Evolutionary conservation across 2,329 filamentous ascomycete genomes (phyloP).

Genomic region (Aspergillus uvarum): DNA sequence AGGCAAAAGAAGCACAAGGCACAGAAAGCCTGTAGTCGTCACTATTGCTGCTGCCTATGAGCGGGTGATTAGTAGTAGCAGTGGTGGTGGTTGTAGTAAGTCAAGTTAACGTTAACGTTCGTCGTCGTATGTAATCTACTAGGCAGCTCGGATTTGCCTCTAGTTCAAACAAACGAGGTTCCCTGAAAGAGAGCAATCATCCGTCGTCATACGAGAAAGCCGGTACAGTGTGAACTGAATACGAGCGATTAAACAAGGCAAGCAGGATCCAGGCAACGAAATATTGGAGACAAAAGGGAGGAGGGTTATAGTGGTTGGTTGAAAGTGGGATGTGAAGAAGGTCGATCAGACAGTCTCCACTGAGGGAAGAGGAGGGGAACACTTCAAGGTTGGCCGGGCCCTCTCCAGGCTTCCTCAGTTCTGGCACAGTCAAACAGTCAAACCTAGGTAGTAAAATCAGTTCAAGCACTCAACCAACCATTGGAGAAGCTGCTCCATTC

Average conservation of each 20-base stretch:
- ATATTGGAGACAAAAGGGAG: conserved; percentile 1
- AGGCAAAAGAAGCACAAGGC: neutral
- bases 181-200: conserved; percentile 4
- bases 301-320: neutral
- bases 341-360: neutral
- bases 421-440: neutral
- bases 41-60: conserved; percentile 21
- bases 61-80: conserved; percentile 4
- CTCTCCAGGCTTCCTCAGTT: neutral
- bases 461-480: neutral
- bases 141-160: conserved; percentile 5
- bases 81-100: neutral
- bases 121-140: no score
- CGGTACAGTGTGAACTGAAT: conserved; percentile 6
- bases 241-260: neutral
- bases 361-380: neutral
- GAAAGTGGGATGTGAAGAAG: neutral
- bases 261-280: conserved; percentile 15
- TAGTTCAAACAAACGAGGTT: conserved; percentile 10
- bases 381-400: no score
- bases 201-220: conserved; percentile 7
- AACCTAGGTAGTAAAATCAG: neutral
- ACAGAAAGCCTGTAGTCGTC: conserved; percentile 5
- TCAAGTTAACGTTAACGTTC: no score
- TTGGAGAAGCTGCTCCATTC: neutral